Evolutionary conservation across 192 early-diverging fungal genomes (phyloP).

Genomic region (Coemansia sp.): DNA sequence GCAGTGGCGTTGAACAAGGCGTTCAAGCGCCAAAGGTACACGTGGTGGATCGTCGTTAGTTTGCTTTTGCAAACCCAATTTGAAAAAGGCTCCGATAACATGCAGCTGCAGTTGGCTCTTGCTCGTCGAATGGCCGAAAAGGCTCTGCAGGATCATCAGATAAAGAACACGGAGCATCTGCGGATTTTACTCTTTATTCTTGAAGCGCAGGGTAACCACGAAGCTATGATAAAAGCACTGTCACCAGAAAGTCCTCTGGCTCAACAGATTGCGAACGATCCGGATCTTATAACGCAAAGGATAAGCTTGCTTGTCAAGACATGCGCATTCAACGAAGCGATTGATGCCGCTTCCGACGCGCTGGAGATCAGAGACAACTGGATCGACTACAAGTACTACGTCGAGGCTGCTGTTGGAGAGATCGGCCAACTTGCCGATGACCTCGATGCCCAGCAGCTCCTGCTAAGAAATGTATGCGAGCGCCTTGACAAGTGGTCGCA

Average conservation of each 20-base stretch:
- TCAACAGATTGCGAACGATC: slow-evolving; percentile 67
- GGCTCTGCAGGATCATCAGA: slow-evolving; percentile 63
- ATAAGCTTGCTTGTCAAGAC: slow-evolving; percentile 57
- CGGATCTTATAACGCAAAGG: slow-evolving; percentile 66
- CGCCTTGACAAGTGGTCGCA: slow-evolving; percentile 29
- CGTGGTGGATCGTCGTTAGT: slow-evolving; percentile 85
- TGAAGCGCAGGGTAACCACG: slow-evolving; percentile 64
- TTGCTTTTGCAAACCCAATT: slow-evolving; percentile 70
- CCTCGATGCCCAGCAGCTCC: background rate
- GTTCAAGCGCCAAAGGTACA: slow-evolving; percentile 75
- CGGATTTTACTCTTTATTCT: slow-evolving; percentile 75
- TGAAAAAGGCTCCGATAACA: slow-evolving; percentile 17
- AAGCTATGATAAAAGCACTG: slow-evolving; percentile 65
- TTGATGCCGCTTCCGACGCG: slow-evolving; percentile 40
- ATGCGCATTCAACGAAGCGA: slow-evolving; percentile 52
- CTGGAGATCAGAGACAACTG: slow-evolving; percentile 54
- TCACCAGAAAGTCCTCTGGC: slow-evolving; percentile 58
- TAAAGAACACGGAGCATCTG: slow-evolving; percentile 74
- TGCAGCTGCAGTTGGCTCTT: slow-evolving; percentile 61
- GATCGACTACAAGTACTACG: slow-evolving; percentile 46
- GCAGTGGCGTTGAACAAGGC: slow-evolving; percentile 79
- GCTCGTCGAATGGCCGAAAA: slow-evolving; percentile 85
- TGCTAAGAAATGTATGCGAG: slow-evolving; percentile 1
- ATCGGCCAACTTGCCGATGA: slow-evolving; percentile 5
- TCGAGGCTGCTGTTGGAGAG: slow-evolving; percentile 20